Conservation (phyloP, 257 asterid species). For the Nicotiana sylvestris region DNA sequence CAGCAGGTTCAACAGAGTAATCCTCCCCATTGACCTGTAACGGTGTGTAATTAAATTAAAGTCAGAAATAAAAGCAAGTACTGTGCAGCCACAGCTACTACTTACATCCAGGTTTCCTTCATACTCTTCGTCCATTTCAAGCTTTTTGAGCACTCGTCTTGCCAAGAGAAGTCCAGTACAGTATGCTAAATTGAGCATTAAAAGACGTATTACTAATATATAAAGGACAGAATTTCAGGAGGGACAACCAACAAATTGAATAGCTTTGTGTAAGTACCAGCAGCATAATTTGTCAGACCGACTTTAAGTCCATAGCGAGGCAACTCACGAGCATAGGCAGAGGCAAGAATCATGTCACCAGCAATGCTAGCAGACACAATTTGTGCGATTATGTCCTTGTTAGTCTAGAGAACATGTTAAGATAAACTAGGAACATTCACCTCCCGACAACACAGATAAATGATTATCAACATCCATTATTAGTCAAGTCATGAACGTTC, state of each 20-base stretch:
- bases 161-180: slow-evolving; percentile 87
- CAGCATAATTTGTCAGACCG: slow-evolving; percentile 82
- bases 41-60: neutral
- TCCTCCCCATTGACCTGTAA: slow-evolving; percentile 90
- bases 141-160: slow-evolving; percentile 67
- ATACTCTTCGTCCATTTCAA: slow-evolving; percentile 78
- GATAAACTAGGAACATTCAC: slow-evolving; percentile 16
- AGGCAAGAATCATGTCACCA: slow-evolving; percentile 71
- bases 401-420: slow-evolving; percentile 51
- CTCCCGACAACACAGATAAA: neutral
- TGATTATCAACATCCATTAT: neutral
- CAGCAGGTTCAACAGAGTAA: slow-evolving; percentile 83
- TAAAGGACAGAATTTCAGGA: neutral
- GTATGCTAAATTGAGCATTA: slow-evolving; percentile 42
- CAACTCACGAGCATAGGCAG: slow-evolving; percentile 80
- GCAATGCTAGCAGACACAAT: slow-evolving; percentile 72
- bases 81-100: neutral
- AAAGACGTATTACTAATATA: neutral
- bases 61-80: neutral
- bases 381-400: slow-evolving; percentile 64
- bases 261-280: slow-evolving; percentile 37
- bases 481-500: neutral
- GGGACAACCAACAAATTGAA: neutral
- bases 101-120: slow-evolving; percentile 82
- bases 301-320: slow-evolving; percentile 75